Percentiles rank a stretch among this genome's conserved stretches.
Conservation (phyloP, 495 filamentous ascomycete species). For the Podospora bellae-mahoneyi region DNA sequence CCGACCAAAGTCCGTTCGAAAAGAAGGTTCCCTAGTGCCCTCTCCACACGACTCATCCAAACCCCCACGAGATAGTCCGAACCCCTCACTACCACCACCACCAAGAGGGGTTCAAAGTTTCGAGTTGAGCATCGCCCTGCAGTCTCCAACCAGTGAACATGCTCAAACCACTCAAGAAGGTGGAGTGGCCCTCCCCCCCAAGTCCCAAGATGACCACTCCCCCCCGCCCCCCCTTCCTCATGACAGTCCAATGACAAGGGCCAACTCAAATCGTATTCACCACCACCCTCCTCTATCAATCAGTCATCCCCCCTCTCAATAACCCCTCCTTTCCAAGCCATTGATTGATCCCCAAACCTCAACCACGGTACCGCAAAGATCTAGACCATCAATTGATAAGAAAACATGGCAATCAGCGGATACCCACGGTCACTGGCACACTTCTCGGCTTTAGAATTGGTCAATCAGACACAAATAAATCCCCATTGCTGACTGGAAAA, state of each 20-base stretch:
- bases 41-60: background rate
- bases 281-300: background rate
- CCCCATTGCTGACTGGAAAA: background rate
- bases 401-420: slow-evolving; percentile 1
- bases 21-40: background rate
- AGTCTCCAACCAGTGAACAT: background rate
- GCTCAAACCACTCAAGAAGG: background rate
- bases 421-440: background rate
- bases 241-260: background rate
- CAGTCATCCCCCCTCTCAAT: background rate
- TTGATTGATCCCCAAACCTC: background rate
- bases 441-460: background rate
- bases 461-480: background rate
- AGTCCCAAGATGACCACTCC: background rate
- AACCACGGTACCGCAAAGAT: background rate
- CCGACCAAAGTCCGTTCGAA: background rate
- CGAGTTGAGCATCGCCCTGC: background rate
- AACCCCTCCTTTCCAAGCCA: background rate
- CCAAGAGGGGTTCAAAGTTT: background rate
- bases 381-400: slow-evolving; percentile 8
- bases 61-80: background rate
- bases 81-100: slow-evolving; percentile 3
- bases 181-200: background rate
- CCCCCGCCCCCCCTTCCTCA: background rate
- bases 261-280: background rate